Evolutionary conservation across 805 yeast genomes (phyloP).

Genomic region (Monosporozyma servazzii): DNA sequence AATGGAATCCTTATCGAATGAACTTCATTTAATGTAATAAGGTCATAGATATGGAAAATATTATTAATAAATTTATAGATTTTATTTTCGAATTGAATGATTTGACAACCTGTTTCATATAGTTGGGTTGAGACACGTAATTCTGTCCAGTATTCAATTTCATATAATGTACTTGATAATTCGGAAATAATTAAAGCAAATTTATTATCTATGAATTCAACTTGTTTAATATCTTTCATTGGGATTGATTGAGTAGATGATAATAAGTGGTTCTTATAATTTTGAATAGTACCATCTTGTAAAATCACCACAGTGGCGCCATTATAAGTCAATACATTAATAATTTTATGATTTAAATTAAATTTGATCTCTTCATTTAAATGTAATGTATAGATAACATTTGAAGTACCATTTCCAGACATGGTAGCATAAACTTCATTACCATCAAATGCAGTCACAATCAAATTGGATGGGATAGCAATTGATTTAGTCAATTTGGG

Average conservation of each 20-base stretch:
- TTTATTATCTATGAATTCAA: slow-evolving; percentile 7
- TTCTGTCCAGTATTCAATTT: slow-evolving; percentile 7
- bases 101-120: not conserved
- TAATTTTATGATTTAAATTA: slow-evolving; percentile 3
- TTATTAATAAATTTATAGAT: slow-evolving; percentile 5
- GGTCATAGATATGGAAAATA: slow-evolving; percentile 7
- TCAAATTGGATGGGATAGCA: slow-evolving; percentile 29
- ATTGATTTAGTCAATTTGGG: slow-evolving; percentile 27
- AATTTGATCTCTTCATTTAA: slow-evolving; percentile 6
- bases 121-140: slow-evolving; percentile 5
- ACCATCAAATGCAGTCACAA: slow-evolving; percentile 26
- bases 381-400: slow-evolving; percentile 3
- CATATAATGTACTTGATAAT: slow-evolving; percentile 6
- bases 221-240: slow-evolving; percentile 6
- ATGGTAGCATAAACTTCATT: slow-evolving; percentile 7
- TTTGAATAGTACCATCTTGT: slow-evolving; percentile 24
- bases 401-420: slow-evolving; percentile 4
- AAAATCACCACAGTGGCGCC: slow-evolving; percentile 16
- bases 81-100: slow-evolving; percentile 6
- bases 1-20: slow-evolving; percentile 20
- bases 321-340: slow-evolving; percentile 5
- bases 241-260: slow-evolving; percentile 4
- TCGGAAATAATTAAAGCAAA: slow-evolving; percentile 6
- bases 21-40: slow-evolving; percentile 7
- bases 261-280: slow-evolving; percentile 11